A percentile compares a stretch with the other conserved stretches of the same genome.
Evolutionary conservation across 2,329 filamentous ascomycete species (phyloP).

Genomic region (Sclerotinia glacialis): DNA sequence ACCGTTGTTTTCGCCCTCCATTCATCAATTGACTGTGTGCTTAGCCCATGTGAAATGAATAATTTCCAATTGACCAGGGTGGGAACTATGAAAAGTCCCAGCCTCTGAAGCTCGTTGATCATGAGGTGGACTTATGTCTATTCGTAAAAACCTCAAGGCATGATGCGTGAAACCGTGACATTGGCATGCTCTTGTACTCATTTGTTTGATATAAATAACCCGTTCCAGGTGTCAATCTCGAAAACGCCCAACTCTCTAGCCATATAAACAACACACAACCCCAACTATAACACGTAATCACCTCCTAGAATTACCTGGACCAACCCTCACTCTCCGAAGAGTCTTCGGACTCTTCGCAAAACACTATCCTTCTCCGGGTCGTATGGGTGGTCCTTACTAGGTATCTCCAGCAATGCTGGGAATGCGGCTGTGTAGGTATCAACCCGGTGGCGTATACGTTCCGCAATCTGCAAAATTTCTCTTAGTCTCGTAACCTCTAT

Average conservation of each 20-base stretch:
- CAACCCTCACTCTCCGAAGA: slow-evolving; percentile 63
- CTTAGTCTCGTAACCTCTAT: slow-evolving; percentile 2
- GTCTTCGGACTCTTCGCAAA: slow-evolving; percentile 74
- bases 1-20: neutral
- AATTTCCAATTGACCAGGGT: neutral
- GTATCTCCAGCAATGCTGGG: slow-evolving; percentile 93
- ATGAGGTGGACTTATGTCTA: neutral
- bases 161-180: neutral
- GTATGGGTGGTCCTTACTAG: slow-evolving; percentile 98
- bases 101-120: neutral
- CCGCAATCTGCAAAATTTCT: slow-evolving; percentile 66
- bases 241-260: slow-evolving; percentile 21
- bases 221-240: slow-evolving; percentile 15
- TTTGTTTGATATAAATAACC: slow-evolving; percentile 18
- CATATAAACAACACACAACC: slow-evolving; percentile 22
- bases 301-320: slow-evolving; percentile 14
- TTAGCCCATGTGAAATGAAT: neutral
- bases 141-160: neutral
- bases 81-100: neutral
- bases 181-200: slow-evolving; percentile 27
- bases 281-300: slow-evolving; percentile 5
- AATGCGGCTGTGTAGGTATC: slow-evolving; percentile 93
- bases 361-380: slow-evolving; percentile 99
- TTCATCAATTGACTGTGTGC: neutral
- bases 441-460: slow-evolving; percentile 85